These are phyloP conservation scores for Carex pumila DNA, from an alignment of 176 grass and related monocot species.

Conservation along the genomic window DNA sequence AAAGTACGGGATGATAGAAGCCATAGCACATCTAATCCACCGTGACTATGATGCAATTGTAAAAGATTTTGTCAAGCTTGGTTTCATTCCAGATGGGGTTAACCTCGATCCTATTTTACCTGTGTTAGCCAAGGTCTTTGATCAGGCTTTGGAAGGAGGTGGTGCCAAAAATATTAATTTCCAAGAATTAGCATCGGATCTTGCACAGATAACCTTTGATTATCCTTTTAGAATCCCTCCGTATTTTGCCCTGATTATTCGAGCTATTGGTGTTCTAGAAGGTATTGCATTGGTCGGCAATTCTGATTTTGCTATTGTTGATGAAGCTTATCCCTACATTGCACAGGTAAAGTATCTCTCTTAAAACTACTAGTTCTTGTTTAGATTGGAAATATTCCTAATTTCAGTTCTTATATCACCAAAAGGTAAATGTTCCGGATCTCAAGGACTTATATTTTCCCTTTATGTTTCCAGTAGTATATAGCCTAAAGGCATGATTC, in stretches of 20 bases:
- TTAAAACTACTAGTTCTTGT: neutral
- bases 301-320: slow-evolving; percentile 92
- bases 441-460: neutral
- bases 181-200: slow-evolving; percentile 90
- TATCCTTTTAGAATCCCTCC: slow-evolving; percentile 97
- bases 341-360: slow-evolving; percentile 45
- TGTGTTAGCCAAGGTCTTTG: slow-evolving; percentile 94
- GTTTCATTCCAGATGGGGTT: slow-evolving; percentile 90
- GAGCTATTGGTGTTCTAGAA: slow-evolving; percentile 95
- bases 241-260: slow-evolving; percentile 97
- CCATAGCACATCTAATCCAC: slow-evolving; percentile 97
- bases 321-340: slow-evolving; percentile 98
- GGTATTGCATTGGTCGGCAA: slow-evolving; percentile 95
- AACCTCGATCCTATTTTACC: slow-evolving; percentile 92
- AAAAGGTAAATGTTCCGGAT: neutral
- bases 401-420: neutral
- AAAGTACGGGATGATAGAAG: slow-evolving; percentile 98
- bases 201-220: slow-evolving; percentile 98
- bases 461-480: neutral
- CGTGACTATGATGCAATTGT: slow-evolving; percentile 94
- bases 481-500: neutral
- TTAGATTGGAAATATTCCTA: neutral
- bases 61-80: slow-evolving; percentile 96
- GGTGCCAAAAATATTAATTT: slow-evolving; percentile 99
- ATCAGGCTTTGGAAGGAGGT: slow-evolving; percentile 96